Evolutionary conservation across 2,329 filamentous ascomycete species (phyloP), one percentile per base, ranked within the genome.

Genomic region (Aureobasidium sp.): DNA sequence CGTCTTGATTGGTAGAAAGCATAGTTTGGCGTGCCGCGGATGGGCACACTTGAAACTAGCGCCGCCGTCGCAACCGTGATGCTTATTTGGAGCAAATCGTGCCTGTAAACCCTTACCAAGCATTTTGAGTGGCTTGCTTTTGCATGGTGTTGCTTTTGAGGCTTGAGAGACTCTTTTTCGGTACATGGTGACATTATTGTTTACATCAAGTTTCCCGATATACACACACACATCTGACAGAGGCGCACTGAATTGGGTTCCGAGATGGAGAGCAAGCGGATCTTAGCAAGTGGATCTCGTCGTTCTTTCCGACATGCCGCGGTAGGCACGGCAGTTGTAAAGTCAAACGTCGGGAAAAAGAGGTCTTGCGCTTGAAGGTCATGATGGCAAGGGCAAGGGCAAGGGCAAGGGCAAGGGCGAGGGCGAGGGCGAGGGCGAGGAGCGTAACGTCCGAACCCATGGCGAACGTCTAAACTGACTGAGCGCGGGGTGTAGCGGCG

Each of bases 1-100:
- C 22, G 31, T 3, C 15, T n/a, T 48, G 56, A 59, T 59, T 59
- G 56, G 56, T 31, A 59, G 44, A 22, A 33, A 8, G 19, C 15
- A 27, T 15, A 35, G 6, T 33, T 29, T 29, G 29, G 5, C 15
- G 17, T 24, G 39, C 37, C 29, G 39, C 35, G 6, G 19, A 24
- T 11, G 40, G 35, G 5, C 5, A 37, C n/a, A n/a, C 14, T 47
- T 24, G n/a, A 27, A 14, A 39, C 29, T 48, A 59, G 35, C 56
- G 56, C 45, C 45, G 29, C 56, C 56, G 56, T 59, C 56, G 35
- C 49, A 59, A 39, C 56, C 56, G 56, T 33, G 56, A 31, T 49
- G 56, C 44, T 49, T 59, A 15, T 59, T 19, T 33, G 24, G n/a
- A 27, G 8, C 14, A 31, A 27, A 31, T 45, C 45, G 40, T 37